Evolutionary conservation across 1,284 basidiomycete genomes (phyloP), one percentile per base, ranked within the genome.

Genomic region (Trichosporon ovoides): DNA sequence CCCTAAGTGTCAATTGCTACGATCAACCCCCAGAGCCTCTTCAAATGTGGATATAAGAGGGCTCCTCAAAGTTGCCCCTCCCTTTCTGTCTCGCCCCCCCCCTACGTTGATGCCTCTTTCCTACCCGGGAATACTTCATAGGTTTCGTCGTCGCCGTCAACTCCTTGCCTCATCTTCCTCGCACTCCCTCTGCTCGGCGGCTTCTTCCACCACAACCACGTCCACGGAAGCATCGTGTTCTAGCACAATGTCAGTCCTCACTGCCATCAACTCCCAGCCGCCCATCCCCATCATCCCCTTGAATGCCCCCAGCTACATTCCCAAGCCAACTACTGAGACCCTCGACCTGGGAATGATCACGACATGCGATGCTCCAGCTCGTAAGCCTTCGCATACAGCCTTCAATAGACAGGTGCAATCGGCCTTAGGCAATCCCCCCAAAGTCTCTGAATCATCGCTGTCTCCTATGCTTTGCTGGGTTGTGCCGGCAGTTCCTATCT

Each of bases 401-500:
- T 48, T 48, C 24, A 22, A 48, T 31, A 35, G 46, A n/a, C 53
- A 38, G 12, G 33, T 55, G n/a, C 53, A 53, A 22, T 36, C 35
- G 3, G 36, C 52, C 13, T 22, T 40, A 7, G 34, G n/a, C 14
- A 38, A 38, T 18, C 52, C 52, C 28, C 36, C 38, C 20, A 38
- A 53, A n/a, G 36, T 31, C 0, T 18, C 33, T 7, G 53, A 33
- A 10, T n/a, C 51, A 3, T 31, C 28, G 5, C 38, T 22, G 6
- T 48, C 31, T 12, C 38, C 49, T 19, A 51, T 51, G 49, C 49
- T 51, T 18, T 51, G 49, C 49, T 51, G 49, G 49, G 49, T 51
- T 5, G 49, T 51, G 18, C 49, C 49, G 6, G 49, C 49, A 3
- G 33, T 33, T 12, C 49, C 49, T 19, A 36, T 51, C 18, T 51